Percentiles rank a stretch among this genome's conserved stretches.
phyloP scores from a whole-genome alignment of 2,329 filamentous ascomycete species.

The Graphiopsis chlorocephala region DNA sequence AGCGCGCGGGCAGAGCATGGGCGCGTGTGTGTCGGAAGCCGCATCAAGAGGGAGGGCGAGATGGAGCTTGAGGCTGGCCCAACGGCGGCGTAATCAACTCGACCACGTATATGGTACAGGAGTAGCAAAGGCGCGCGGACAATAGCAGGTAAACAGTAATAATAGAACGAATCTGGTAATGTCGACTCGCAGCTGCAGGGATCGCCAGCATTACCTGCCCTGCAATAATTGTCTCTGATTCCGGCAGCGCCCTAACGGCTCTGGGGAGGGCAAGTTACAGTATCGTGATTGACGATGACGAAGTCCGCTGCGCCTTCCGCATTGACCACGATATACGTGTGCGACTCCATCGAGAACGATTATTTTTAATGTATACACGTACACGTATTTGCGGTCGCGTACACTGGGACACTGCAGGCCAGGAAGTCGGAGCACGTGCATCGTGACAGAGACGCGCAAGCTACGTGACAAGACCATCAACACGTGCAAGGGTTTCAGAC shows the following conservation, averaged over 20 bases:
- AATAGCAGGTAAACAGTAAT: neutral
- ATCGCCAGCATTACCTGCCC: neutral
- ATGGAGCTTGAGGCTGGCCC: neutral
- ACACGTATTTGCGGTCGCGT: neutral
- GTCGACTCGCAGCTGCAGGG: neutral
- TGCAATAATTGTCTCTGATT: neutral
- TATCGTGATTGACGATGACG: neutral
- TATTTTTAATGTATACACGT: neutral
- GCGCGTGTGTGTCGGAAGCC: constrained; percentile 10
- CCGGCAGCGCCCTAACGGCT: neutral
- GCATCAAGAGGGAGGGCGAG: constrained; percentile 1
- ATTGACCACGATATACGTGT: neutral
- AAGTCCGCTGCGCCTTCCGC: neutral
- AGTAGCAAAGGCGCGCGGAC: neutral
- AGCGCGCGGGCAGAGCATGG: constrained; percentile 5
- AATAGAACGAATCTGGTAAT: neutral
- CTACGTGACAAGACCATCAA: neutral
- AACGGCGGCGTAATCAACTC: neutral
- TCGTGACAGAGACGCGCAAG: neutral
- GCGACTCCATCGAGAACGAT: neutral
- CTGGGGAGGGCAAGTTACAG: too few relatives aligned
- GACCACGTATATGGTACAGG: neutral
- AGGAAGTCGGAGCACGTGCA: neutral
- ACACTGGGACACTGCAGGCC: too few relatives aligned
- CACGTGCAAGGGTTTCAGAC: neutral